Evolutionary conservation across 2,329 filamentous ascomycete species (phyloP), one percentile per base, ranked within the genome.

Genomic region (Lecanosticta acicola): DNA sequence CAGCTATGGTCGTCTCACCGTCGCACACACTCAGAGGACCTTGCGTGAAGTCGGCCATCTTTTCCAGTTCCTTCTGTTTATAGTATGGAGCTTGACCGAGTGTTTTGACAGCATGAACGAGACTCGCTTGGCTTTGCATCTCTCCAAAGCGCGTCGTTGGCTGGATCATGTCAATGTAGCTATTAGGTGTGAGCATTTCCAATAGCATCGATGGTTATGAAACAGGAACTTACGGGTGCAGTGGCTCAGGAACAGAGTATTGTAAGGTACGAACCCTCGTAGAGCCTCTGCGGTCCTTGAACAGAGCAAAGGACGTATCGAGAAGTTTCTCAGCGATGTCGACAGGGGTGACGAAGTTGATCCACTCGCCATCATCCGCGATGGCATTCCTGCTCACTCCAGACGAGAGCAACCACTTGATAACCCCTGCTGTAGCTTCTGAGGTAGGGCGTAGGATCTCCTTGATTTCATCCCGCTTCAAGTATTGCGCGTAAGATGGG

Each of bases 381-480:
- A 54, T 48, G 11, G 41, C 39, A 3, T 81, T 70, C 3, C 68
- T 64, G 2, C 69, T 55, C 21, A 85, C 67, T 29, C 72, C 74
- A 43, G 76, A 71, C 18, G 68, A 58, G 21, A 66, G 56, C 11
- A 85, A 69, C 81, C 82, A 85, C 4, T 64, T 59, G 2, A 77
- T 52, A 14, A 85, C 72, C 2, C 68, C 68, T 20, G 69, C 59
- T 11, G 72, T 72, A 3, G 74, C 72, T 17, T 72, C 68, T 0
- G 67, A 60, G 2, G 70, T 65, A 0, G 80, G 79, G 14, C 74
- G 74, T 32, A 81, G 66, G 44, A 78, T 69, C 0, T 69, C 66
- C 21, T 74, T 74, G 29, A 84, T 63, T 55, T 84, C 73, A 26
- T 80, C 72, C n/a, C 75, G 74, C 46, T 74, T 79, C 65, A 85